Evolutionary conservation across 352 stramenopile genomes (phyloP), one percentile per base, ranked within the genome.

Genomic region (Pythium plurisporium): DNA sequence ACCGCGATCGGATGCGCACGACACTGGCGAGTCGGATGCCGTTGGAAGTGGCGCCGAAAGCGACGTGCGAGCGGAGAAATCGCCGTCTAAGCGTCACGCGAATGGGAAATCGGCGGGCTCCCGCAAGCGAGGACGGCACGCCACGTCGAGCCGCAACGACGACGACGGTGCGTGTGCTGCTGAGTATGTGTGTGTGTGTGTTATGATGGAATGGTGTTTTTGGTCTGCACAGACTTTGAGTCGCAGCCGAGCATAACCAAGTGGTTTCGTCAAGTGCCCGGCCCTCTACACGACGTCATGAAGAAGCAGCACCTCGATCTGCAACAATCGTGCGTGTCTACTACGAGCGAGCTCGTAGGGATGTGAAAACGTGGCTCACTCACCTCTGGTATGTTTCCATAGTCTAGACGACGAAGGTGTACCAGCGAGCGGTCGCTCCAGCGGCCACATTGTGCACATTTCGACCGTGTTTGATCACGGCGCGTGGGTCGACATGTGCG

Each of bases 401-500:
- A 87, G 79, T 19, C 41, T 86, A 62, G 73, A 87, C 12, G 70
- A 59, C 42, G 52, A 81, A 34, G 72, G 62, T 22, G 59, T 72
- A 23, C 63, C 76, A 11, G 61, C 64, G 26, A 87, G 75, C 59
- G 69, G 59, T 11, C 73, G 74, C 1, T 80, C 69, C 29, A 70
- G 75, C 36, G 48, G 70, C 31, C 74, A 72, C 55, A 73, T 70
- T 0, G 55, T 65, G 10, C 51, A 62, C 45, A 86, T 89, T 38
- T 71, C 73, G 44, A 91, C 77, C 2, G 74, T 86, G 22, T 94
- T 94, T 63, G 84, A 94, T 50, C 62, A 87, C 36, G 84, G 84
- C 1, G 66, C 84, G 33, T 94, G 84, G 84, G 82, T 91, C 51
- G 76, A 89, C 11, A 91, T 94, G 74, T 94, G 84, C 47, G 58